Evolutionary conservation across 352 stramenopile species (phyloP), one percentile per base, ranked within the genome.

Genomic region (Lagenidium giganteum): DNA sequence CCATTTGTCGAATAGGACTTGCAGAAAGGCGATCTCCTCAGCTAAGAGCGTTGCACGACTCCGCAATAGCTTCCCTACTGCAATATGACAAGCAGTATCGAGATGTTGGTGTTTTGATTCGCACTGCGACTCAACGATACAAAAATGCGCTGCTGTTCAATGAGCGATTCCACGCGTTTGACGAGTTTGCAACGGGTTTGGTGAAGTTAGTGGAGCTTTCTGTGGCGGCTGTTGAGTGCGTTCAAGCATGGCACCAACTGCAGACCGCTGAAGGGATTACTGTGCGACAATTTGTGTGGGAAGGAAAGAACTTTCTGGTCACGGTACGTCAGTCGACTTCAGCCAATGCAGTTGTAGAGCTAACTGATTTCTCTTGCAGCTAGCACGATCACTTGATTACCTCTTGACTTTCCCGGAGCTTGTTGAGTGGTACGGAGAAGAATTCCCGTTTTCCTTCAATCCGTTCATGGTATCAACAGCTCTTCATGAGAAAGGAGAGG

Each of bases 371-470:
- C n/a, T n/a, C n/a, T n/a, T n/a, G n/a, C 48, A 83, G 70, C 51
- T 80, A n/a, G 56, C 74, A 13, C 41, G 35, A 0, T 82, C 75
- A 46, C 55, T 87, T 22, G 70, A 87, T 18, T 82, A 65, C 31
- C 37, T 87, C 8, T 56, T 36, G 3, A 33, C 23, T 16, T 34
- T 53, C 18, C 39, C 27, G 8, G 62, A 77, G 37, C 60, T 78
- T 1, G 43, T 67, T 30, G 72, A 83, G 39, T 88, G 72, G 76
- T 88, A 83, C 39, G 70, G 76, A 20, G 68, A 88, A n/a, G 76
- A 86, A 34, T 88, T 88, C 39, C 60, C 66, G 7, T 68, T 83
- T 36, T 58, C 72, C 24, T 47, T 75, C 31, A 88, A 86, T 36
- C 76, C 72, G 33, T 88, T 88, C 48, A 64, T 88, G 51, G 65